phyloP scores from a whole-genome alignment of 805 yeast genomes.

The Yamadazyma nakazawae region DNA sequence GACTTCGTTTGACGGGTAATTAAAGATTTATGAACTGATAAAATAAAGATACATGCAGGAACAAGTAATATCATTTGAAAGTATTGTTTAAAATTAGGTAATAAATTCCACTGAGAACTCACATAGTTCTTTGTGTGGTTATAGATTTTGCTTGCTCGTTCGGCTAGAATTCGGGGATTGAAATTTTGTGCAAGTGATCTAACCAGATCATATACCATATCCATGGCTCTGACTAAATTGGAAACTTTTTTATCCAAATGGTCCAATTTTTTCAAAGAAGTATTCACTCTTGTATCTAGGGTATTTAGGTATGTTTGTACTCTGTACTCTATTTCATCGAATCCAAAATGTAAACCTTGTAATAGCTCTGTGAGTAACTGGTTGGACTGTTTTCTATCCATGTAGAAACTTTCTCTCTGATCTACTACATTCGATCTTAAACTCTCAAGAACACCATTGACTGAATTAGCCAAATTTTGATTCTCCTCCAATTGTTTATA shows the following conservation, averaged over 20 bases:
- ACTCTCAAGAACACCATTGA: slow-evolving; percentile 1
- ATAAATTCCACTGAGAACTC: neutral
- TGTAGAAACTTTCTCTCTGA: neutral
- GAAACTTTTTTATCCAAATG: slow-evolving; percentile 9
- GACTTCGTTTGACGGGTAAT: neutral
- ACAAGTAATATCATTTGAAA: neutral
- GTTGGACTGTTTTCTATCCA: neutral
- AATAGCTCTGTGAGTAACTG: slow-evolving; percentile 8
- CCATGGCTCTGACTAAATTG: neutral
- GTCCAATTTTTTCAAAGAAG: slow-evolving; percentile 10
- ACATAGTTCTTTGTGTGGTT: neutral
- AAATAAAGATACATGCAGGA: neutral
- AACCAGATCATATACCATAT: neutral
- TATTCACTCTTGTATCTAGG: slow-evolving; percentile 10
- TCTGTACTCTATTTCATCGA: slow-evolving; percentile 7
- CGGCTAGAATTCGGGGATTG: neutral
- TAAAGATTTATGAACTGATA: no score
- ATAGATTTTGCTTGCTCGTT: neutral
- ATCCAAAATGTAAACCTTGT: slow-evolving; percentile 1
- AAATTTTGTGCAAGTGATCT: neutral
- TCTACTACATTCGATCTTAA: slow-evolving; percentile 4
- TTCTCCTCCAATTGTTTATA: slow-evolving; percentile 4
- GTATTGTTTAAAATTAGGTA: neutral
- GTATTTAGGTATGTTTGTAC: slow-evolving; percentile 7
- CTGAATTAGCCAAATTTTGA: slow-evolving; percentile 2